Evolutionary conservation across 768 basidiomycete genomes (phyloP).

Genomic region (Lactarius indigo): DNA sequence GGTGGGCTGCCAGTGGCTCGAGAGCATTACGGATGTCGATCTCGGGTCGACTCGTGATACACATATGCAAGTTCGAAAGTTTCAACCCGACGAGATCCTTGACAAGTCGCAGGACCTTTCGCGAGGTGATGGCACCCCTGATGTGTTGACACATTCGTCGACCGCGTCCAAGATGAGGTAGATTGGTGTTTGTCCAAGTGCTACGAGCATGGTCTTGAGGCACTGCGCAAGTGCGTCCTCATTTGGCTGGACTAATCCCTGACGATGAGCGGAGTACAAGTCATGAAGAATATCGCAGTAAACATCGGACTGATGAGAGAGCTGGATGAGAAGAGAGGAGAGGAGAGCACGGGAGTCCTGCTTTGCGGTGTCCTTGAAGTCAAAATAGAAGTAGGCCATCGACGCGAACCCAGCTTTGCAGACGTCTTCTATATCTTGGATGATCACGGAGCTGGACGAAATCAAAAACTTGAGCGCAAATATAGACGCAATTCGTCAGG

Average conservation of each 20-base stretch:
- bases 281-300: neutral
- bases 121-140: neutral
- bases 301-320: neutral
- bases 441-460: neutral
- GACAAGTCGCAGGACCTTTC: neutral
- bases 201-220: neutral
- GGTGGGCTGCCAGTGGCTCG: neutral
- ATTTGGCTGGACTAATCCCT: neutral
- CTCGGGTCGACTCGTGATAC: neutral
- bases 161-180: neutral
- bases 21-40: neutral
- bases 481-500: fast-evolving
- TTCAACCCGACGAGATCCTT: neutral
- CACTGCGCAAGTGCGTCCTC: neutral
- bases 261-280: neutral
- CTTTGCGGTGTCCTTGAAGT: neutral
- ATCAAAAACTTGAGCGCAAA: neutral
- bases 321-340: conserved; percentile 3
- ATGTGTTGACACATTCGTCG: neutral
- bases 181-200: neutral
- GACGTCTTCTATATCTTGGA: neutral
- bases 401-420: neutral
- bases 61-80: neutral
- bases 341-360: neutral
- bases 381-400: neutral